Evolutionary conservation across 1,139 yeast genomes (phyloP).

Genomic region (Groenewaldozyma auringiensis): DNA sequence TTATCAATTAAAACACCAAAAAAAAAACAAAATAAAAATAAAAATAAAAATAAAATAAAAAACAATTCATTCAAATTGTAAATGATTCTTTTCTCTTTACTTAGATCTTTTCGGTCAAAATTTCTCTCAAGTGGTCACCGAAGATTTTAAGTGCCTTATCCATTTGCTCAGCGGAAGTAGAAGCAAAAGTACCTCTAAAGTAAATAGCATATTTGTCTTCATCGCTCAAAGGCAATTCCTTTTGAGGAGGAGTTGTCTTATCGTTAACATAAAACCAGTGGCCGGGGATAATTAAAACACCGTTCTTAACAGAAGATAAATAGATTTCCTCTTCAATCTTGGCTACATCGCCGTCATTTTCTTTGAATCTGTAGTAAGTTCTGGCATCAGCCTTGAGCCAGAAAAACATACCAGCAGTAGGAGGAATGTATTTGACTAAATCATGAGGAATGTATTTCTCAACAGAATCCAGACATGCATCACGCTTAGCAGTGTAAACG

Average conservation of each 20-base stretch:
- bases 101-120: neutral
- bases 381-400: conserved; percentile 68
- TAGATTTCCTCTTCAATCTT: conserved; percentile 59
- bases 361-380: conserved; percentile 65
- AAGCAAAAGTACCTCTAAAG: conserved; percentile 89
- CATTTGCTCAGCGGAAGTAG: conserved; percentile 61
- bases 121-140: conserved; percentile 44
- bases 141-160: conserved; percentile 55
- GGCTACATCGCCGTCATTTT: conserved; percentile 45
- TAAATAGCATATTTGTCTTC: conserved; percentile 40
- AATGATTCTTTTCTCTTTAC: neutral
- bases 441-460: conserved; percentile 52
- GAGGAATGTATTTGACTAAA: conserved; percentile 52
- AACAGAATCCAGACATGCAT: conserved; percentile 66
- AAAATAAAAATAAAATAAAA: conserved; percentile 1
- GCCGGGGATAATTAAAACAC: conserved; percentile 78
- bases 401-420: conserved; percentile 93
- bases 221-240: conserved; percentile 18
- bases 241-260: conserved; percentile 42
- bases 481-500: conserved; percentile 73
- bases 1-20: too few species aligned
- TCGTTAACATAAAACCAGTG: conserved; percentile 67
- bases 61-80: too few species aligned
- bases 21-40: too few species aligned
- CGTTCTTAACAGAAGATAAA: conserved; percentile 55